phyloP scores from a whole-genome alignment of 345 rosid species.

The Moringa oleifera region DNA sequence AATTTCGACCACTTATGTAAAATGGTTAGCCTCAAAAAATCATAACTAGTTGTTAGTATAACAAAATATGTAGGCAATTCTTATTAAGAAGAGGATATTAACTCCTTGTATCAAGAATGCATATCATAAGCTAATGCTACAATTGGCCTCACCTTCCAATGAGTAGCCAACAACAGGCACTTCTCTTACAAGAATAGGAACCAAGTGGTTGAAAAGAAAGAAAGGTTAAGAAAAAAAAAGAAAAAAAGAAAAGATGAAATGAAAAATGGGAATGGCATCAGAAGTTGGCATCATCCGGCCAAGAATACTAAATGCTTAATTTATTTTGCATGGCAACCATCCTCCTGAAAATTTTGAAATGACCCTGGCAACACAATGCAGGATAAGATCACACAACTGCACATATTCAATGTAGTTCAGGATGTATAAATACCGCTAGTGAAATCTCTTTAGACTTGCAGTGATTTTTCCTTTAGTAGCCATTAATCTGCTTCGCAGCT shows the following conservation, averaged over 20 bases:
- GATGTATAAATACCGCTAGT: not conserved
- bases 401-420: not conserved
- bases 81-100: no score
- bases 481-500: slow-evolving; percentile 52
- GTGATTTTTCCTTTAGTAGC: slow-evolving; percentile 22
- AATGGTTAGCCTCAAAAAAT: no score
- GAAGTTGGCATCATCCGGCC: not conserved
- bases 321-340: slow-evolving; percentile 6
- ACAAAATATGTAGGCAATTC: no score
- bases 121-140: not conserved
- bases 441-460: not conserved
- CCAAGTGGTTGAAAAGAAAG: not conserved
- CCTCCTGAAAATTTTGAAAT: slow-evolving; percentile 8
- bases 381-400: not conserved
- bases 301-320: slow-evolving; percentile 3
- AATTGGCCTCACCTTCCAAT: not conserved
- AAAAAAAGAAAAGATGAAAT: not conserved
- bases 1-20: no score
- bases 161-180: not conserved
- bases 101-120: not conserved
- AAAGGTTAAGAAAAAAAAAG: not conserved
- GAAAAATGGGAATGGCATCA: not conserved
- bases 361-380: no score
- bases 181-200: not conserved
- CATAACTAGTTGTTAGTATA: no score